These are phyloP conservation scores for Croton setiger DNA, from an alignment of 441 rosid species.

Conservation along the genomic window DNA sequence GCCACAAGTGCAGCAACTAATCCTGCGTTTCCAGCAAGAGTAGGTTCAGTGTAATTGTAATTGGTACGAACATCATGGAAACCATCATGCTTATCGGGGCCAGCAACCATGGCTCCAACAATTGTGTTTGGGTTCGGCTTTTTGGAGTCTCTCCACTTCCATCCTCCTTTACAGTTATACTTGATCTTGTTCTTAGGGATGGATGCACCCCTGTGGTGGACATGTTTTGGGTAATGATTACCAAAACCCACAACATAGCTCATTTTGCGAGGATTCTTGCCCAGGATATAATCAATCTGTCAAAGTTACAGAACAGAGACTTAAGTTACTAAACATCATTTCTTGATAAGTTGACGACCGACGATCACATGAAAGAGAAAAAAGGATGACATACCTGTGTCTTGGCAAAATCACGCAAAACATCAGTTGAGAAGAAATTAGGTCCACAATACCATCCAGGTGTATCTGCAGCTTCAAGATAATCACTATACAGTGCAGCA, in stretches of 20 bases:
- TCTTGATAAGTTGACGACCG: neutral
- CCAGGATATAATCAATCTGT: conserved; percentile 86
- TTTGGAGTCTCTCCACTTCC: conserved; percentile 72
- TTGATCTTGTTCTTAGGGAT: conserved; percentile 72
- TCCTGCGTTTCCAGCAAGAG: conserved; percentile 90
- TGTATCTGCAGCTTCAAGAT: conserved; percentile 87
- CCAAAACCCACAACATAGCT: conserved; percentile 92
- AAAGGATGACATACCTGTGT: conserved; percentile 47
- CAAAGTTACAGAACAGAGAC: conserved; percentile 17
- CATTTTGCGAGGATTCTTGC: conserved; percentile 90
- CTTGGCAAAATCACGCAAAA: conserved; percentile 68
- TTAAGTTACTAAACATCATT: conserved; percentile 4
- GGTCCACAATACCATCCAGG: conserved; percentile 96
- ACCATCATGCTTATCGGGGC: conserved; percentile 82
- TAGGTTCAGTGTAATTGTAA: conserved; percentile 97
- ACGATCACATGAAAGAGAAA: conserved; percentile 2
- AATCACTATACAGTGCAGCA: conserved; percentile 69
- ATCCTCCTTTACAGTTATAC: conserved; percentile 87
- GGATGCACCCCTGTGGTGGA: conserved; percentile 92
- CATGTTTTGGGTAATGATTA: conserved; percentile 62
- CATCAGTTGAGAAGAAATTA: conserved; percentile 63
- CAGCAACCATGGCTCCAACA: conserved; percentile 97
- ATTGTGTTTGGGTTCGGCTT: conserved; percentile 73
- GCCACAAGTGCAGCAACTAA: conserved; percentile 89
- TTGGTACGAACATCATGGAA: conserved; percentile 78